Base-by-base conservation (phyloP, 2,329 filamentous ascomycete genomes). In the Trichoderma gracile region DNA sequence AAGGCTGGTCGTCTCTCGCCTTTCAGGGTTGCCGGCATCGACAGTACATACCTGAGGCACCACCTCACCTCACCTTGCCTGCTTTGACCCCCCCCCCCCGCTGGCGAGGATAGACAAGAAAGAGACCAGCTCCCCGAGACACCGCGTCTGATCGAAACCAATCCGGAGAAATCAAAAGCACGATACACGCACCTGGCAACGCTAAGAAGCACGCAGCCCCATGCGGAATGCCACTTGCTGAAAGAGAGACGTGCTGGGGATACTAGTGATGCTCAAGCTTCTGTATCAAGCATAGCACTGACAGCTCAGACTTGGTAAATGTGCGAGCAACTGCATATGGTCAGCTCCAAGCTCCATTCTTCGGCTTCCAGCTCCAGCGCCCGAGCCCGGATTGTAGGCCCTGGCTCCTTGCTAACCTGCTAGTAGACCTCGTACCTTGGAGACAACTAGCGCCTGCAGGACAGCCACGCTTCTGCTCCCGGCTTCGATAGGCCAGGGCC, bases 401-500 rank as follows among this genome's bases (percentile, higher is more conserved):
- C 56, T 59, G 56, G 45, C 45, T 59, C 40, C 45, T 38, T 49
- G 19, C 45, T 42, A 19, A 23, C 23, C 21, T 52, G 46, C 47
- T 52, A 43, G 33, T n/a, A 52, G 33, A 38, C 33, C 33, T 38
- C 33, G 33, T 38, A 38, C 33, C 33, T 12, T 38, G 33, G 33
- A 38, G 10, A 38, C 30, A 30, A 60, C 52, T 60, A 60, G 57
- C 57, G 57, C 57, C 57, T 60, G 57, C 57, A 60, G 57, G 57
- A 60, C 57, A 60, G 57, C 57, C 57, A 60, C 57, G 46, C 57
- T 60, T 60, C 40, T 45, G 40, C 54, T 33, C 54, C 54, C 42
- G 40, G 54, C 40, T 12, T 56, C 57, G 15, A 60, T 60, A 60
- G 57, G 57, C 57, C 47, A 60, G 57, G 57, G 57, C 47, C 21